phyloP scores from a whole-genome alignment of 2,329 filamentous ascomycete genomes.

The Plectosphaerella plurivora region DNA sequence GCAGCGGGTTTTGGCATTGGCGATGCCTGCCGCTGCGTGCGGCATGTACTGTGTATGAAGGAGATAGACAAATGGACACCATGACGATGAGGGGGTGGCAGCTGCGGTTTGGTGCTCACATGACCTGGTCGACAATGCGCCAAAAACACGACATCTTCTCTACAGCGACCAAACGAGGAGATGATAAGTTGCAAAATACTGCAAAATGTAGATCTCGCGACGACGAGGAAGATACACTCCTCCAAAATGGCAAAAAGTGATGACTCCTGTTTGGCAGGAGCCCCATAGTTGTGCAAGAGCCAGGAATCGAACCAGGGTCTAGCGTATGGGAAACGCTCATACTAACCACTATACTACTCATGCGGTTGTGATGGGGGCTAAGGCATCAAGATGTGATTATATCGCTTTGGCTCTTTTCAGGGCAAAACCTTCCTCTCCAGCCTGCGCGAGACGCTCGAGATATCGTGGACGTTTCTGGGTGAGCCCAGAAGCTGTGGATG shows the following conservation, averaged over 20 bases:
- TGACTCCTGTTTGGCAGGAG: neutral
- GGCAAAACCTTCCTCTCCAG: too few species aligned
- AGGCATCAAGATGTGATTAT: too few species aligned
- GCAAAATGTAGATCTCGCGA: neutral
- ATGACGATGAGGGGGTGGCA: neutral
- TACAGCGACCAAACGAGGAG: too few species aligned
- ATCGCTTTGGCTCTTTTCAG: too few species aligned
- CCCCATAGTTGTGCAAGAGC: slow-evolving; percentile 6
- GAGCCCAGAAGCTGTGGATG: neutral
- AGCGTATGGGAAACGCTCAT: too few species aligned
- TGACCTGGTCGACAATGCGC: too few species aligned
- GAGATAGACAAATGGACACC: slow-evolving; percentile 7
- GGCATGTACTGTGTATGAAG: slow-evolving; percentile 14
- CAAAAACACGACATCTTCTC: too few species aligned
- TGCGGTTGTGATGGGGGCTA: too few species aligned
- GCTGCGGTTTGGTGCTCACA: too few species aligned
- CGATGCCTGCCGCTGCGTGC: slow-evolving; percentile 5
- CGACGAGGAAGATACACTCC: too few species aligned
- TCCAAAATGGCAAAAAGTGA: neutral
- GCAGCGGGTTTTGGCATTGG: neutral
- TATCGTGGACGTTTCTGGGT: neutral
- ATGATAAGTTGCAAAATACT: neutral
- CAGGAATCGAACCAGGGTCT: slow-evolving; percentile 13
- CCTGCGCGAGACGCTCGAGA: too few species aligned
- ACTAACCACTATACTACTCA: too few species aligned